Percentiles rank a stretch among this genome's conserved stretches.
phyloP scores from a whole-genome alignment of 2,329 filamentous ascomycete species.

The Tolypocladium inflatum region DNA sequence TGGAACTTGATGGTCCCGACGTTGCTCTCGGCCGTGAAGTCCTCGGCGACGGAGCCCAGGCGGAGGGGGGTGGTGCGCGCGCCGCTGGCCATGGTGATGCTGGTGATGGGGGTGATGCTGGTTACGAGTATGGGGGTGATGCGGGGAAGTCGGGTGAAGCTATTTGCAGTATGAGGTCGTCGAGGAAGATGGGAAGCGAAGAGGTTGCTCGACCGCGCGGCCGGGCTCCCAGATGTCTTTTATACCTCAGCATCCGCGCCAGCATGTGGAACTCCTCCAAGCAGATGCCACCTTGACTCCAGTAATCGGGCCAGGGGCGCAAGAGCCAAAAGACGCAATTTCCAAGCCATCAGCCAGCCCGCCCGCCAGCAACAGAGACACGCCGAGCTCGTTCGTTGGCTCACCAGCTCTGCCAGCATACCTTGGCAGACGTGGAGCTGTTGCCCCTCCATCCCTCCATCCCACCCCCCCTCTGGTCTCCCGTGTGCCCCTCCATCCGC shows the following conservation, averaged over 20 bases:
- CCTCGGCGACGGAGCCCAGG: slow-evolving; percentile 60
- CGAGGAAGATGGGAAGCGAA: background rate
- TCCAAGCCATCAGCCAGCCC: background rate
- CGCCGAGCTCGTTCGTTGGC: background rate
- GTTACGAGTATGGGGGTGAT: background rate
- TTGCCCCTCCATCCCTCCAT: background rate
- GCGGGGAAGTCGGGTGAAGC: background rate
- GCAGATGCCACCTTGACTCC: background rate
- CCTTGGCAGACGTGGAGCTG: background rate
- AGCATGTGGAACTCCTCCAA: background rate
- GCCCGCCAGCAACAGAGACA: background rate
- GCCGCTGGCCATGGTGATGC: slow-evolving; percentile 17
- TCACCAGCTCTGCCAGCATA: too few species aligned
- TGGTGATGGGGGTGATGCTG: background rate
- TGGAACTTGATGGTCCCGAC: slow-evolving; percentile 73
- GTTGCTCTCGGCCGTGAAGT: slow-evolving; percentile 78
- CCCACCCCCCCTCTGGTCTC: background rate
- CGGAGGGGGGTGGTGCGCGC: slow-evolving; percentile 35
- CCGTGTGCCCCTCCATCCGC: background rate
- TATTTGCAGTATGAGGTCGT: background rate
- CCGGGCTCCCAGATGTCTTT: background rate
- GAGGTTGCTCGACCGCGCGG: background rate
- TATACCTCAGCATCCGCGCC: background rate
- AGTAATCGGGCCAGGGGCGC: background rate
- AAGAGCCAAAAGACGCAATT: background rate